Evolutionary conservation across 768 basidiomycete species (phyloP).

Genomic region (Russula virescens): DNA sequence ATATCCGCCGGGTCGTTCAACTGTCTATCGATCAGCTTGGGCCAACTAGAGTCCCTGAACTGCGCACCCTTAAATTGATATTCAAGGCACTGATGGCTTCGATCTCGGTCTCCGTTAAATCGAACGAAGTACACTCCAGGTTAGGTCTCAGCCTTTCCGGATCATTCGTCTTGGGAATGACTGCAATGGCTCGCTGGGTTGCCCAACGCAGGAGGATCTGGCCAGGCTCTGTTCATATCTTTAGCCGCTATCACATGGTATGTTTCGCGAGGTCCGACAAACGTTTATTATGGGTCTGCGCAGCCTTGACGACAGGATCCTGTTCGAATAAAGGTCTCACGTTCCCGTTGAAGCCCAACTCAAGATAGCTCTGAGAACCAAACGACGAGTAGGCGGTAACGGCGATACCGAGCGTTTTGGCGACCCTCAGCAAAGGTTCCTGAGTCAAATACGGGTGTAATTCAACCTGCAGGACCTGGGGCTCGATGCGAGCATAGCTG

Average conservation of each 20-base stretch:
- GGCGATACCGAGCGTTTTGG: slow-evolving; percentile 41
- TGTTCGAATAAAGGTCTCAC: slow-evolving; percentile 48
- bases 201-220: slow-evolving; percentile 49
- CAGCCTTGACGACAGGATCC: slow-evolving; percentile 39
- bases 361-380: slow-evolving; percentile 52
- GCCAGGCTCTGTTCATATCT: slow-evolving; percentile 31
- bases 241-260: background rate
- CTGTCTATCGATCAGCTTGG: slow-evolving; percentile 32
- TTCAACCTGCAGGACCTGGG: slow-evolving; percentile 57
- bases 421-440: slow-evolving; percentile 40
- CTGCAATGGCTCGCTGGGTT: slow-evolving; percentile 42
- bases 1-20: slow-evolving; percentile 67
- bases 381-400: slow-evolving; percentile 54
- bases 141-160: slow-evolving; percentile 38
- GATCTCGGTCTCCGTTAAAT: slow-evolving; percentile 55
- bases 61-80: slow-evolving; percentile 53
- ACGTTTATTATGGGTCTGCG: slow-evolving; percentile 52
- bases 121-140: slow-evolving; percentile 41
- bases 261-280: slow-evolving; percentile 22
- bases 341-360: slow-evolving; percentile 53
- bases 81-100: slow-evolving; percentile 54
- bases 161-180: slow-evolving; percentile 46
- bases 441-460: slow-evolving; percentile 53
- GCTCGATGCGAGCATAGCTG: slow-evolving; percentile 64
- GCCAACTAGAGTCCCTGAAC: background rate